Base-by-base conservation (phyloP, 2,329 filamentous ascomycete species). In the Neoscytalidium dimidiatum region DNA sequence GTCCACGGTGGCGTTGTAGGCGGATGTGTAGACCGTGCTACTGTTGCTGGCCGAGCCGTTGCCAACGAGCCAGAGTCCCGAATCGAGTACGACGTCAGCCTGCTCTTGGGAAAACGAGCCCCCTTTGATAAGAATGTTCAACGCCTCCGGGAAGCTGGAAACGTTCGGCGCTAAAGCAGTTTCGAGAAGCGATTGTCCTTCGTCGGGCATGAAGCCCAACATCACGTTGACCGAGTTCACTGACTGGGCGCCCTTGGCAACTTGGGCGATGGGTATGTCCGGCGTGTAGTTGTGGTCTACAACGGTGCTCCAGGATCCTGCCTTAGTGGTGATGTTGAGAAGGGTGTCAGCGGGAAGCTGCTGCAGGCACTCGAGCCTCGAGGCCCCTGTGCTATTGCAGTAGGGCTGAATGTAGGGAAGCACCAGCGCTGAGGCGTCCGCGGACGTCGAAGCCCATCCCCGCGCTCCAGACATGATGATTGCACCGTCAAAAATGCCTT, bases 391-490 rank as follows among this genome's bases (percentile, higher is more conserved):
- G 28, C 41, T 21, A 13, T 60, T 60, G 28, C 56, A 60, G 68
- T 28, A 89, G 75, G 35, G 61, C 7, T 48, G n/a, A 46, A 57
- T 52, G 2, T 61, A 53, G 6, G 62, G 58, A 17, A 53, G 9
- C 0, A 38, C 33, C 7, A 33, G 33, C 2, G 74, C 69, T 38
- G 75, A 73, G 69, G 71, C 74, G 8, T 73, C 70, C 7, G 71
- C 71, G 1, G 69, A 69, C 11, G 75, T 72, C 6, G 72, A 57
- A 1, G 73, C 69, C 11, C 72, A 49, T 3, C 73, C 72, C 1
- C 77, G 69, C 1, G 72, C 76, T 5, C 78, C 74, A 35, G 71
- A 79, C 62, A 80, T 69, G 74, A 79, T 76, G 52, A 79, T 78
- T 2, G 73, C 78, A 9, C 68, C 77, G 4, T 73, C 71, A 72